These are phyloP conservation scores for Excoecaria cochinchinensis DNA, from an alignment of 345 rosid species.

Conservation along the genomic window DNA sequence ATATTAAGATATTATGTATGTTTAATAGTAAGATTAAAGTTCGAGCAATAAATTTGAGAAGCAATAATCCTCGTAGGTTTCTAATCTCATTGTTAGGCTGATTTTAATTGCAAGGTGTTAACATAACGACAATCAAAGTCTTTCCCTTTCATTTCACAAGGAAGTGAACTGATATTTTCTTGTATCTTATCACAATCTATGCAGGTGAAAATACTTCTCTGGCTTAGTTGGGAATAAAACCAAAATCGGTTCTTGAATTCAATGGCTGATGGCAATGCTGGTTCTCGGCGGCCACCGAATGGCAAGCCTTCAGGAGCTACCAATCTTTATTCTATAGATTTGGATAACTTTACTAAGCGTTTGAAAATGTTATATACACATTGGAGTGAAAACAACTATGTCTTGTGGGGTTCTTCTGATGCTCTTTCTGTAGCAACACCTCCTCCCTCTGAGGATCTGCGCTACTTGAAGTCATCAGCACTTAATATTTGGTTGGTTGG, in stretches of 20 bases:
- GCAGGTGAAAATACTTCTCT: neutral
- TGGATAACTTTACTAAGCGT: constrained; percentile 59
- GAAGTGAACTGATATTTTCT: neutral
- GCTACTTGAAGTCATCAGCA: constrained; percentile 86
- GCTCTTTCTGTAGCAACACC: constrained; percentile 77
- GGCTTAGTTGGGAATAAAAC: neutral
- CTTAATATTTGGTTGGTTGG: constrained; percentile 90
- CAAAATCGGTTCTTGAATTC: neutral
- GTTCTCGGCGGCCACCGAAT: constrained; percentile 44
- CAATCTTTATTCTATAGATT: constrained; percentile 52
- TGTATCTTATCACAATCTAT: constrained; percentile 5
- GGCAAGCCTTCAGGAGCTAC: constrained; percentile 33
- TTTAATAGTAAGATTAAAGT: too few relatives aligned
- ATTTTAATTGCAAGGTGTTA: neutral
- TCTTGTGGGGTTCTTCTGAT: constrained; percentile 71
- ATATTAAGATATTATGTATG: neutral
- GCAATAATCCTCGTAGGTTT: neutral
- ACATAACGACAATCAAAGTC: neutral
- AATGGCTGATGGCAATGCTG: constrained; percentile 73
- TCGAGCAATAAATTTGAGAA: neutral
- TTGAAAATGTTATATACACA: constrained; percentile 60
- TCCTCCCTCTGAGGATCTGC: constrained; percentile 79
- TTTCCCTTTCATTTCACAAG: neutral
- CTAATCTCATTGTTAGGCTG: neutral
- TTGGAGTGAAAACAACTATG: constrained; percentile 57